Percentiles rank a stretch among this genome's conserved stretches.
phyloP scores from a whole-genome alignment of 768 basidiomycete species.

The Russula vinacea region DNA sequence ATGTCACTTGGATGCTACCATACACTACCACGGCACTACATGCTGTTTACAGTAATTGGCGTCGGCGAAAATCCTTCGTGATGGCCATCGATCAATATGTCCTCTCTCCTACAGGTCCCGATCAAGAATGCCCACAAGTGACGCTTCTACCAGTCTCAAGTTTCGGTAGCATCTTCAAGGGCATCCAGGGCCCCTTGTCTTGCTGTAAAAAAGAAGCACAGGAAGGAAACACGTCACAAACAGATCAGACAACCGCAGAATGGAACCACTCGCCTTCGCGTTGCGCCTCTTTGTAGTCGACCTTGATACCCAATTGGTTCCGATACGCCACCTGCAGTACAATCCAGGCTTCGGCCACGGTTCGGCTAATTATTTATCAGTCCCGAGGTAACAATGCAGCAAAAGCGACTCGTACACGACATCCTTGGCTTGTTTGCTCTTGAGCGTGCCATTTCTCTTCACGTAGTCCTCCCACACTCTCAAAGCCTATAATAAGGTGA shows the following conservation, averaged over 20 bases:
- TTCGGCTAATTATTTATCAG: neutral
- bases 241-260: neutral
- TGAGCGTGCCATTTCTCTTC: neutral
- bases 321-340: constrained; percentile 13
- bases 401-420: constrained; percentile 6
- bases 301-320: neutral
- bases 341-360: constrained; percentile 8
- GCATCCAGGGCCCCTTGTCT: constrained; percentile 10
- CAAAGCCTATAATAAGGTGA: neutral
- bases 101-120: neutral
- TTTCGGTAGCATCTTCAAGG: neutral
- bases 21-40: too few species aligned
- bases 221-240: neutral
- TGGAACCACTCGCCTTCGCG: constrained; percentile 13
- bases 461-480: constrained; percentile 14
- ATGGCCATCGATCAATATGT: neutral
- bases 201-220: constrained; percentile 2
- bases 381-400: neutral
- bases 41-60: neutral
- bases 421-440: constrained; percentile 5
- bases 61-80: neutral
- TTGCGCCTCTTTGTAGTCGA: constrained; percentile 12
- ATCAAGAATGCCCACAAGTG: neutral
- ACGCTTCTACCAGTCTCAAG: neutral
- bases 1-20: too few species aligned